phyloP scores from a whole-genome alignment of 116 monocot species.

The Dioscorea cayenensis region DNA sequence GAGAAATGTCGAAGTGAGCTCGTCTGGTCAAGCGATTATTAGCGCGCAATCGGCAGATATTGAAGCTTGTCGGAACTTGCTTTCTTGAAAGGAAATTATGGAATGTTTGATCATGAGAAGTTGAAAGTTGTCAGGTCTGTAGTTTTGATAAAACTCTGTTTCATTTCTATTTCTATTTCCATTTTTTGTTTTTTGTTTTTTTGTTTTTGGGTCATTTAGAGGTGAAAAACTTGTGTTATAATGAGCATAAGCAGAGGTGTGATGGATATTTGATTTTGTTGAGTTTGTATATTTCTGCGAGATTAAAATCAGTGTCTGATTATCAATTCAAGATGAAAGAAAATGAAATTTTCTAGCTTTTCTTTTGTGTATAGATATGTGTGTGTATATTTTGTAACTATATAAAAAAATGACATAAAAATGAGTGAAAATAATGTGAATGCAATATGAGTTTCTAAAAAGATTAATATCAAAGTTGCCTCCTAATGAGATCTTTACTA shows the following conservation, averaged over 20 bases:
- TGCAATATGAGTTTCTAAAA: too few species aligned
- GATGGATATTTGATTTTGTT: slow-evolving; percentile 13
- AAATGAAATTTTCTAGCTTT: background rate
- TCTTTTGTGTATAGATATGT: too few species aligned
- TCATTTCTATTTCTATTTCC: background rate
- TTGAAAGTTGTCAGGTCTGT: too few species aligned
- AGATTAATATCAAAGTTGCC: too few species aligned
- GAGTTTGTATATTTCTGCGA: slow-evolving; percentile 54
- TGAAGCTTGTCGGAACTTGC: slow-evolving; percentile 42
- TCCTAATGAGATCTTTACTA: too few species aligned
- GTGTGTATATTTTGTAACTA: too few species aligned
- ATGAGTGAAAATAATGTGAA: too few species aligned
- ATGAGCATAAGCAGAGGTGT: background rate
- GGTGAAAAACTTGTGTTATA: slow-evolving; percentile 9
- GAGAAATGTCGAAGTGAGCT: slow-evolving; percentile 19
- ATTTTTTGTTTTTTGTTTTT: background rate
- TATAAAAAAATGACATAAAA: too few species aligned
- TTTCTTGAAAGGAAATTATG: slow-evolving; percentile 11
- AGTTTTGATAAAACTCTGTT: too few species aligned
- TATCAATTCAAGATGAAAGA: slow-evolving; percentile 7
- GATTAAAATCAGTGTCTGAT: slow-evolving; percentile 7
- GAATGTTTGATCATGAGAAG: too few species aligned
- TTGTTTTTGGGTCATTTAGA: slow-evolving; percentile 1
- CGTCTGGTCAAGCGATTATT: slow-evolving; percentile 37
- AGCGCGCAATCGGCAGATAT: slow-evolving; percentile 30